Evolutionary conservation across 139 green algal species (phyloP).

Genomic region (Chlamydomonas sp.): DNA sequence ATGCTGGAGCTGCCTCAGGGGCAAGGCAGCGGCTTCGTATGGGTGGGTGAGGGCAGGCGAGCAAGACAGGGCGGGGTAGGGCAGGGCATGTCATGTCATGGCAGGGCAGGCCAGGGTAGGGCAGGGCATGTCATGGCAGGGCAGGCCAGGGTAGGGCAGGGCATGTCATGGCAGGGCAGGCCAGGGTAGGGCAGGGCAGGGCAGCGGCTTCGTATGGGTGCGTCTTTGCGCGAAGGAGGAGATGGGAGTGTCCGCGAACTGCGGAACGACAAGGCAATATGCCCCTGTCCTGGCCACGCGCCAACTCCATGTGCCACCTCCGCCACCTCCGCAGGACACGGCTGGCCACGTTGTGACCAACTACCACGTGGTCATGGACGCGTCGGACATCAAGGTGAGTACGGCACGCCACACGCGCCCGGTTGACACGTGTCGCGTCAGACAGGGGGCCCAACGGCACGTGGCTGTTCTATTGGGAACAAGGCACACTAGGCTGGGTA

Average conservation of each 20-base stretch:
- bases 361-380: constrained; percentile 70
- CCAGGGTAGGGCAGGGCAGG: too few relatives aligned
- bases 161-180: too few relatives aligned
- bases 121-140: too few relatives aligned
- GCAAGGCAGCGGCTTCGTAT: constrained; percentile 78
- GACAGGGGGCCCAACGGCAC: background rate
- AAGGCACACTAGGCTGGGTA: background rate
- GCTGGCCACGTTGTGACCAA: constrained; percentile 82
- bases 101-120: too few relatives aligned
- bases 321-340: constrained; percentile 6
- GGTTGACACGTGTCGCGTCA: background rate
- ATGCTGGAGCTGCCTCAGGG: constrained; percentile 77
- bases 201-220: too few relatives aligned
- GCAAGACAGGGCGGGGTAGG: too few relatives aligned
- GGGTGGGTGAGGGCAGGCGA: constrained; percentile 37
- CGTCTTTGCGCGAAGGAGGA: too few relatives aligned
- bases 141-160: too few relatives aligned
- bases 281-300: background rate
- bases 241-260: too few relatives aligned
- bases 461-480: background rate
- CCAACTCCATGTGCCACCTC: too few relatives aligned
- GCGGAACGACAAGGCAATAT: constrained; percentile 16
- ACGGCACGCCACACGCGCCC: background rate
- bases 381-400: constrained; percentile 41
- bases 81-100: too few relatives aligned